A percentile compares a stretch with the other conserved stretches of the same genome.
Conservation (phyloP, 1,284 basidiomycete genomes). For the Takashimella koratensis region DNA sequence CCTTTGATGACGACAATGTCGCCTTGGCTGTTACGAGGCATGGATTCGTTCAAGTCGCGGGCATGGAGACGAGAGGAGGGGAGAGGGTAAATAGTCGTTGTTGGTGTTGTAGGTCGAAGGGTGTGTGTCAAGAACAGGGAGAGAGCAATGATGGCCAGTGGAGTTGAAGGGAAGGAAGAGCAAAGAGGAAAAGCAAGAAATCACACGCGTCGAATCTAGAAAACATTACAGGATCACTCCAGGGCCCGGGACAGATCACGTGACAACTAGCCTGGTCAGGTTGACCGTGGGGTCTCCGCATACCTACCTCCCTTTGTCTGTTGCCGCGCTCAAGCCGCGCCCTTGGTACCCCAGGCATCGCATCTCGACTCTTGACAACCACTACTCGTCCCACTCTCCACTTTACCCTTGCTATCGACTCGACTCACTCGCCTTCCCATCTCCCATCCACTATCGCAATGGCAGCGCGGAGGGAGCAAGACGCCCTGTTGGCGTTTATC, state of each 20-base stretch:
- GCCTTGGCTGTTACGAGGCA: neutral
- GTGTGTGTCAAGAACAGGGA: no score
- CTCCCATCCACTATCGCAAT: neutral
- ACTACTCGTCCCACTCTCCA: no score
- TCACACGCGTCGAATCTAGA: neutral
- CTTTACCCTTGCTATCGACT: no score
- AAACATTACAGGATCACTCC: no score
- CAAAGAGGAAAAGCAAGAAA: no score
- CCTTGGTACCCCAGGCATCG: neutral
- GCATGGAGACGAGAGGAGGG: no score
- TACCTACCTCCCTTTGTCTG: neutral
- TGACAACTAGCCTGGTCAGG: neutral
- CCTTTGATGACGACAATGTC: neutral
- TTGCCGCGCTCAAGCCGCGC: neutral
- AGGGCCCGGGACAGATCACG: neutral
- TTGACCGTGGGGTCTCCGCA: neutral
- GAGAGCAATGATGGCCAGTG: no score
- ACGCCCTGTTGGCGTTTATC: slow-evolving; percentile 42
- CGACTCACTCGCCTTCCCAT: no score
- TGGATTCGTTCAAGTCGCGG: no score
- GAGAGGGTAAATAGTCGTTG: no score
- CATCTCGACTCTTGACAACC: neutral
- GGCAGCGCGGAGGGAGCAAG: slow-evolving; percentile 34
- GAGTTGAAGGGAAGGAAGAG: no score
- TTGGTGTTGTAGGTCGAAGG: no score